Evolutionary conservation across 2,329 filamentous ascomycete species (phyloP).

Genomic region (Colletotrichum sidae): DNA sequence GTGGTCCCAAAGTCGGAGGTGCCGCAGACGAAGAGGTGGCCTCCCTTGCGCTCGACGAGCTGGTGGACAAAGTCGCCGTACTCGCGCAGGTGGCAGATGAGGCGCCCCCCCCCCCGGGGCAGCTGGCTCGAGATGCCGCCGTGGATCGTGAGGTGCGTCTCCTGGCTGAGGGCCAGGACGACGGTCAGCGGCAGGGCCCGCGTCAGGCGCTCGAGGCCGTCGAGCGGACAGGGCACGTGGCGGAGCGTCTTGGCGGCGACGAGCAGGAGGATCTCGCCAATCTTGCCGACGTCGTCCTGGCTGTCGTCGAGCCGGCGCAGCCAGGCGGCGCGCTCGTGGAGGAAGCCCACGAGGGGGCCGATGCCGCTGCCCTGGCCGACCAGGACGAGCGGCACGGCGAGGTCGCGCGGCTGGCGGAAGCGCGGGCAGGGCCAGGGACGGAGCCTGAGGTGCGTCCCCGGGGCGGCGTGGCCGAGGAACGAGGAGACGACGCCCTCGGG

Average conservation of each 20-base stretch:
- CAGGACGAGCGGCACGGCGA: conserved; percentile 20
- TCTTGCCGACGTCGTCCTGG: background rate
- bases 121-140: conserved; percentile 16
- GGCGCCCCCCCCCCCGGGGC: background rate
- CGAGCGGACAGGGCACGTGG: conserved; percentile 26
- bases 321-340: conserved; percentile 24
- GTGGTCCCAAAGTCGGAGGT: conserved; percentile 28
- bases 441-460: conserved; percentile 22
- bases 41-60: conserved; percentile 19
- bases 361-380: conserved; percentile 22
- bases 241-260: conserved; percentile 24
- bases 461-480: conserved; percentile 11
- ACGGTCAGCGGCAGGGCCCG: conserved; percentile 16
- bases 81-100: conserved; percentile 19
- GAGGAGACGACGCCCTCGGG: conserved; percentile 30
- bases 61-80: conserved; percentile 6
- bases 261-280: conserved; percentile 21
- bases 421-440: conserved; percentile 26
- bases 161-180: conserved; percentile 26
- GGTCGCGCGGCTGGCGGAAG: conserved; percentile 29
- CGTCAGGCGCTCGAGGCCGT: conserved; percentile 21
- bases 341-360: conserved; percentile 27
- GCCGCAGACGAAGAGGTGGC: conserved; percentile 31
- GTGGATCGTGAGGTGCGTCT: conserved; percentile 24
- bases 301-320: background rate